Base-by-base conservation (phyloP, 768 basidiomycete species). In the Ramaria rubella region DNA sequence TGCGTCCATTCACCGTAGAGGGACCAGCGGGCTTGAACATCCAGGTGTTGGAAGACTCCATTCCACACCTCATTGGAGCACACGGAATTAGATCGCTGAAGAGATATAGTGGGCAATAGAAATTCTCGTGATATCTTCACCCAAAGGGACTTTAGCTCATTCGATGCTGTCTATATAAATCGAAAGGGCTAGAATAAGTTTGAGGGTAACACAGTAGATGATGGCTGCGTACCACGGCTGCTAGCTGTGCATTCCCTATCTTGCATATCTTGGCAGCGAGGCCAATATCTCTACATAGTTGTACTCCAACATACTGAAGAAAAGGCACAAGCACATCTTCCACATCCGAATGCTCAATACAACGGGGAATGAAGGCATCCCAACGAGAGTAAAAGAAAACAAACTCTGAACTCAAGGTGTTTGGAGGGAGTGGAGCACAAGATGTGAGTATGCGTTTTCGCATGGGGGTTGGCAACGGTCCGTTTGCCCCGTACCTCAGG, bases 1-100 rank as follows among this genome's bases (percentile, higher is more conserved):
- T 81, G 75, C 69, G 87, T 88, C 96, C 96, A 98, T 73, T 97
- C 94, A 40, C 94, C 96, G 65, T 99, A 99, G 30, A 99, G 75
- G 46, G 78, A 80, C 87, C 93, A 99, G 8, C 96, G 90, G 23
- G 80, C 74, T 5, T 85, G 81, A 52, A 84, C 85, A 55, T 89
- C 85, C 66, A 86, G 90, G 60, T 83, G 81, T 38, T 83, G 77
- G 48, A 98, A 80, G 51, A 98, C 83, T 57, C 85, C 83, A 19
- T 48, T 34, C 96, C 96, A 99, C 7, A 97, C 77, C 64, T 97
- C 94, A 44, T 88, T 86, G 26, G 91, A 89, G 68, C 87, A 90
- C 23, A 92, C 87, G 6, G 92, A 87, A 64, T 94, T 93, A 34
- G 86, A 85, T 29, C 84, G 81, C 58, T 92, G 86, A 46, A 95